A percentile compares a stretch with the other conserved stretches of the same genome.
Conservation (phyloP, 2,329 filamentous ascomycete genomes). For the Bipolaris gigantea region DNA sequence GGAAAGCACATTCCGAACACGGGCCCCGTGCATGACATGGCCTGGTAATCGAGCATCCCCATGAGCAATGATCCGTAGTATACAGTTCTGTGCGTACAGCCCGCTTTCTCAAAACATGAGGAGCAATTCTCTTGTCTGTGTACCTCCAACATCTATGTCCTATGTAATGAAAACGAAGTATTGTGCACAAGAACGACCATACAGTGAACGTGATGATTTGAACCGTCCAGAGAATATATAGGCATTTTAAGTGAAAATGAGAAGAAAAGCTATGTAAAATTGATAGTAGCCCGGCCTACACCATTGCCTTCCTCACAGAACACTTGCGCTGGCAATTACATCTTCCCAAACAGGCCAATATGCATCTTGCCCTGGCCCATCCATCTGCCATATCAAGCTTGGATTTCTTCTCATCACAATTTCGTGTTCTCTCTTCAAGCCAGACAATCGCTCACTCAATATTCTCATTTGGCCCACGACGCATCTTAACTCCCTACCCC, state of each 20-base stretch:
- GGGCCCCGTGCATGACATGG: slow-evolving; percentile 4
- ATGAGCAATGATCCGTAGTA: too few relatives aligned
- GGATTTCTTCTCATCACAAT: slow-evolving; percentile 28
- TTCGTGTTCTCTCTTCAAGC: slow-evolving; percentile 27
- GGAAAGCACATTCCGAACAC: slow-evolving; percentile 4
- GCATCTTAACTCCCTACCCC: slow-evolving; percentile 31
- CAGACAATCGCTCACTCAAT: slow-evolving; percentile 28
- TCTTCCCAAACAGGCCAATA: slow-evolving; percentile 27
- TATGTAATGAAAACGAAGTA: too few relatives aligned
- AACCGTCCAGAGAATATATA: background rate
- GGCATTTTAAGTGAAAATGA: background rate
- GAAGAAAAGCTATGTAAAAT: too few relatives aligned
- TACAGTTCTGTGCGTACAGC: too few relatives aligned
- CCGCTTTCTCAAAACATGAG: too few relatives aligned
- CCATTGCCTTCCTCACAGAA: background rate
- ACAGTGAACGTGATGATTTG: background rate
- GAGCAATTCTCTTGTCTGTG: too few relatives aligned
- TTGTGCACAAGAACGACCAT: too few relatives aligned
- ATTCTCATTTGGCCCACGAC: slow-evolving; percentile 27
- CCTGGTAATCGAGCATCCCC: background rate
- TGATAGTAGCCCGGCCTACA: background rate
- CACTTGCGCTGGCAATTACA: background rate
- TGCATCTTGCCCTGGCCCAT: slow-evolving; percentile 1
- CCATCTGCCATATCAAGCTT: slow-evolving; percentile 35
- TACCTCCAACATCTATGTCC: too few relatives aligned